phyloP scores from a whole-genome alignment of 306 rosid species.

The Casuarina equisetifolia region DNA sequence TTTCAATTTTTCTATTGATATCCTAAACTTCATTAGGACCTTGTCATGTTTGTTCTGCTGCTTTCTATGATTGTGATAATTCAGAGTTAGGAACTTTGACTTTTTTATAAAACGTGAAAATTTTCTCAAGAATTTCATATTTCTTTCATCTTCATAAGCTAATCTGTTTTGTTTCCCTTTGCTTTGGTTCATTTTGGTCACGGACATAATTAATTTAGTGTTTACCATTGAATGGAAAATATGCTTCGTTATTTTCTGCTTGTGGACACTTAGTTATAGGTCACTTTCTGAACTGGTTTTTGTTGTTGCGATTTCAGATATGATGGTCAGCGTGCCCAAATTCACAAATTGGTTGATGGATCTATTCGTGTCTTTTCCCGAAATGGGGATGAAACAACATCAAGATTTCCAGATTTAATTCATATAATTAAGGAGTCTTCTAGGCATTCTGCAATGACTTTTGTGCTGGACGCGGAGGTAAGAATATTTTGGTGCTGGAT shows the following conservation, averaged over 20 bases:
- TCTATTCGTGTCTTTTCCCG: slow-evolving; percentile 70
- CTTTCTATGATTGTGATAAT: neutral
- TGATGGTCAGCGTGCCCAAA: slow-evolving; percentile 97
- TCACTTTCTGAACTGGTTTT: slow-evolving; percentile 16
- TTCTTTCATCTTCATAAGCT: neutral
- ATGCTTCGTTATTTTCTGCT: neutral
- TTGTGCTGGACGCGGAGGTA: slow-evolving; percentile 85
- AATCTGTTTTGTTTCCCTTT: neutral
- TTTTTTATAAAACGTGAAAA: neutral
- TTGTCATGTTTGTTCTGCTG: neutral
- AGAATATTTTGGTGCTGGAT: slow-evolving; percentile 1
- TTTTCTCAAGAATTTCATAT: neutral
- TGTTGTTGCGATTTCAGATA: slow-evolving; percentile 52
- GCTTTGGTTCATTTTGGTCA: neutral
- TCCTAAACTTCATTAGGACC: neutral
- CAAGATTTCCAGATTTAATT: slow-evolving; percentile 82
- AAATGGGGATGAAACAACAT: slow-evolving; percentile 84
- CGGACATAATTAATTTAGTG: neutral
- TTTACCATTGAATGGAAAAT: neutral
- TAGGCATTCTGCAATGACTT: slow-evolving; percentile 67
- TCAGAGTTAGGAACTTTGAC: neutral
- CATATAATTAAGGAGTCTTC: slow-evolving; percentile 56
- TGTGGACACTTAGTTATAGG: neutral
- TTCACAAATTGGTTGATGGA: slow-evolving; percentile 81
- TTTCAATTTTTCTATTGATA: neutral